Base-by-base conservation (phyloP, 192 early-diverging fungal genomes). In the Mortierella hygrophila region DNA sequence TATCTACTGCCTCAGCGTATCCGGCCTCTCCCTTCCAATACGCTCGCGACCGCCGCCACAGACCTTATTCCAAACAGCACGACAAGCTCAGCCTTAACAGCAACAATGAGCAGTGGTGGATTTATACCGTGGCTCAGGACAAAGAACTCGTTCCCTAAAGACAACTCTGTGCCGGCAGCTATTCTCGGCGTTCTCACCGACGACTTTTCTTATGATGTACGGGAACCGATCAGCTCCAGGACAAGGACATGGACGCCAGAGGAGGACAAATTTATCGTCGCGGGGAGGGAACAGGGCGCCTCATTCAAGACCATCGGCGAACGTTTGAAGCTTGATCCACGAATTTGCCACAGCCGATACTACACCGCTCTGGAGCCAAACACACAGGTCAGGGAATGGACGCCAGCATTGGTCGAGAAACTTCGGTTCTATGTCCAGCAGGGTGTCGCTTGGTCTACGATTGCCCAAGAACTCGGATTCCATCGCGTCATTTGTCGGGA, bases 381-480 rank as follows among this genome's bases (percentile, higher is more conserved):
- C 7, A 23, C 26, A 6, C 54, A 70, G 44, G 29, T 20, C 40
- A 74, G 68, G 26, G 54, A 57, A 37, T 86, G 84, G 84, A 86
- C 74, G 0, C 75, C 75, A 9, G 5, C 41, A 8, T 38, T 72
- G 16, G 15, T 41, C 1, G 79, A 86, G 0, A 63, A 76, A 40
- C 79, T 86, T 10, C 70, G 70, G 15, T 80, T 81, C 54, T 86
- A 60, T 32, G 70, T 86, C 18, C 32, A 77, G 0, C 84, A 86
- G 40, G 84, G 84, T 29, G 11, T 86, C 0, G 8, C 79, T 0
- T 86, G 84, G 84, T 32, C 75, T 7, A 29, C 38, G 7, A 81
- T 86, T 29, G 55, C 70, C 26, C 44, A 23, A 0, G 63, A 68
- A 1, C 47, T 86, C 21, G 84, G 84, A 3, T 44, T 86, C 23